Evolutionary conservation across 108 stramenopile species (phyloP), one percentile per base, ranked within the genome.

Genomic region (Cylindrotheca closterium): DNA sequence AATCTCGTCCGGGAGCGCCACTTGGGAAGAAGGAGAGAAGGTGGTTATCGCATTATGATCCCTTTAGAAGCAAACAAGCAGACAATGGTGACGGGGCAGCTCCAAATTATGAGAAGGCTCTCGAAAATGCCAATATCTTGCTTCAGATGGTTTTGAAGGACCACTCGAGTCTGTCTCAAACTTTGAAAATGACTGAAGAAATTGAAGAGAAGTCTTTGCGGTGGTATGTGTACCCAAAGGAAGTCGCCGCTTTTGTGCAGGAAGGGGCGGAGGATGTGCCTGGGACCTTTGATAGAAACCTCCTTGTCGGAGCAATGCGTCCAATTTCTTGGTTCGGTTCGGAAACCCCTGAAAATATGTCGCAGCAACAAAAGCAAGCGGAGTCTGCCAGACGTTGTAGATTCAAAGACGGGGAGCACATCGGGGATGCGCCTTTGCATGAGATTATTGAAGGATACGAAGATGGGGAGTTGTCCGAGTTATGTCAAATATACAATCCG

Each of bases 151-250:
- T 82, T 0, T 67, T 60, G 51, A 46, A 62, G 4, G 84, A 94
- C 63, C 83, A 80, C 54, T 70, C 78, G 2, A 85, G 75, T 60
- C 62, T 90, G 21, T 60, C 87, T 0, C 86, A 94, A 68, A 78
- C 88, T 0, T 65, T 87, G 42, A 90, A 89, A 71, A 89, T 91
- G 87, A 82, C 57, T 27, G 78, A 79, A 18, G 73, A 78, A 5
- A 55, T 31, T 31, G 65, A 81, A 23, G 86, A 91, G 31, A 53
- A 59, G 1, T 33, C 53, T 3, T 64, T 92, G 58, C 67, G 91
- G 17, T 92, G 91, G 91, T 92, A 79, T 78, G 83, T 86, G 18
- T 88, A 89, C 70, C 86, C 74, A 21, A 81, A 74, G 60, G 91
- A 92, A 50, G 68, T 69, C 17, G 88, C 84, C 1, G 51, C 57